Percentiles rank a stretch among this genome's conserved stretches.
Conservation (phyloP, 306 rosid genomes). For the Senna tora region DNA sequence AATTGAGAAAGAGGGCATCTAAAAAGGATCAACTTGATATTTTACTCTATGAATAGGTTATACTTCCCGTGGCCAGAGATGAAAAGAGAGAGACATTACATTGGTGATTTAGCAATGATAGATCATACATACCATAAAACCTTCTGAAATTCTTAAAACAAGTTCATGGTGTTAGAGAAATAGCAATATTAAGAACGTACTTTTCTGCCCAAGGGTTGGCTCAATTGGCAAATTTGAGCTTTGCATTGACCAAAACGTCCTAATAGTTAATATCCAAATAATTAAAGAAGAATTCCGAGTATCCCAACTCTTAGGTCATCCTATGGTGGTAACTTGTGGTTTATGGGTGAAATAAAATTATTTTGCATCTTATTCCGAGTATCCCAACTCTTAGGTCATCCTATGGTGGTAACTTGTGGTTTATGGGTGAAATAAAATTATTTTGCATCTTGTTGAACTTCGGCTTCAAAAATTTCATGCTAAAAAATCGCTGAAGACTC, state of each 20-base stretch:
- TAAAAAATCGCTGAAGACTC: not conserved
- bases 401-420: too few species aligned
- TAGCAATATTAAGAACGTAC: not conserved
- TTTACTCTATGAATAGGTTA: not conserved
- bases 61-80: slow-evolving; percentile 8
- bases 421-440: not conserved
- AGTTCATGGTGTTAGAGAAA: slow-evolving; percentile 12
- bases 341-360: not conserved
- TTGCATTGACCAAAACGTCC: too few species aligned
- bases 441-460: slow-evolving; percentile 22
- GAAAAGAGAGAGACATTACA: not conserved
- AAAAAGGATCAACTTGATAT: too few species aligned
- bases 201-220: too few species aligned
- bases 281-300: too few species aligned
- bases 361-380: slow-evolving; percentile 9
- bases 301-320: too few species aligned
- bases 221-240: too few species aligned
- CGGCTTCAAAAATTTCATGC: slow-evolving; percentile 2
- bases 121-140: not conserved
- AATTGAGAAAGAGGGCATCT: too few species aligned
- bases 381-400: too few species aligned
- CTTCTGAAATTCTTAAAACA: not conserved
- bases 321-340: not conserved
- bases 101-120: not conserved
- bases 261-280: too few species aligned